Evolutionary conservation across 2,329 filamentous ascomycete genomes (phyloP).

Genomic region (Fusarium graminum): DNA sequence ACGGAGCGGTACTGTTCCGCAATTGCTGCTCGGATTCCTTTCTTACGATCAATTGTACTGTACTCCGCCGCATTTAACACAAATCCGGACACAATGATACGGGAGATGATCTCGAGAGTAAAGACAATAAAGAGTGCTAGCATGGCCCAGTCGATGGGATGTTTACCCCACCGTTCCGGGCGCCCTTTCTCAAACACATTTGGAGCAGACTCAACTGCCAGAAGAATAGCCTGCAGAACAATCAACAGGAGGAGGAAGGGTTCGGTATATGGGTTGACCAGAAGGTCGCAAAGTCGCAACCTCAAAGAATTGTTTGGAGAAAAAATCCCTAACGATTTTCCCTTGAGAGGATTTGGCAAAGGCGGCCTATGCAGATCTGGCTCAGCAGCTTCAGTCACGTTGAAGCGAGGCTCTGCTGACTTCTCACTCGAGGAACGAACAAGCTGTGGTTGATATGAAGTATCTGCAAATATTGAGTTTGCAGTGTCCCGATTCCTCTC

Average conservation of each 20-base stretch:
- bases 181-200: conserved; percentile 76
- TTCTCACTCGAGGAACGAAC: conserved; percentile 63
- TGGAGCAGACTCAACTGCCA: conserved; percentile 83
- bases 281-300: conserved; percentile 80
- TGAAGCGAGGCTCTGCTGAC: conserved; percentile 44
- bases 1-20: conserved; percentile 81
- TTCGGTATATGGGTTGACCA: conserved; percentile 89
- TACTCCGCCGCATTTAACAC: conserved; percentile 92
- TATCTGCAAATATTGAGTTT: conserved; percentile 59
- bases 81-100: conserved; percentile 93
- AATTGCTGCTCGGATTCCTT: conserved; percentile 80
- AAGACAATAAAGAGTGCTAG: conserved; percentile 89
- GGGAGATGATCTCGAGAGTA: conserved; percentile 84
- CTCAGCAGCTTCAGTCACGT: conserved; percentile 35
- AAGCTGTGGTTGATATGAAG: conserved; percentile 65
- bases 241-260: conserved; percentile 89
- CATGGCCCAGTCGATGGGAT: conserved; percentile 82
- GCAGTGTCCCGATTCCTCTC: conserved; percentile 46
- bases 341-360: conserved; percentile 80
- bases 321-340: conserved; percentile 88
- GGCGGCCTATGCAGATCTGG: conserved; percentile 34
- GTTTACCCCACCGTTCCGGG: conserved; percentile 73
- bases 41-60: conserved; percentile 85
- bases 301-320: conserved; percentile 81
- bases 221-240: conserved; percentile 86